Percentiles rank a stretch among this genome's conserved stretches.
Conservation (phyloP, 148 eudicot genomes). For the Chenopodium berlandieri region DNA sequence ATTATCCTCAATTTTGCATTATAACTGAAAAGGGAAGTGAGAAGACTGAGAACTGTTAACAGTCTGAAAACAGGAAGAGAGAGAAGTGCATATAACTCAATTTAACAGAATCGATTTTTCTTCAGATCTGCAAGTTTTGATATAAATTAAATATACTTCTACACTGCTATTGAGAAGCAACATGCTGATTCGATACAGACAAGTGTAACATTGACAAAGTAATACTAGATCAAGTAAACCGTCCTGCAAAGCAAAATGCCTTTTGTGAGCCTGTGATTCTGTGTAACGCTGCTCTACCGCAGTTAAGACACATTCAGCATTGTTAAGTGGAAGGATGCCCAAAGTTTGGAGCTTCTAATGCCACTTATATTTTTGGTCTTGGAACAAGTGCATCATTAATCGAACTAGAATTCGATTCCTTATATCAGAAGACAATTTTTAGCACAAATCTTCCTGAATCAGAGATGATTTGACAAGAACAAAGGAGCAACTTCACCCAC, state of each 20-base stretch:
- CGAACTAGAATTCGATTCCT: not conserved
- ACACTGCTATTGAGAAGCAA: not conserved
- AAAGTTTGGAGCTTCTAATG: not conserved
- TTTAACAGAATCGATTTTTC: not conserved
- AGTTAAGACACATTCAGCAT: not conserved
- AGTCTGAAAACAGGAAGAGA: not conserved
- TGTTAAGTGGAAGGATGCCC: not conserved
- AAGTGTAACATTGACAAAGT: not conserved
- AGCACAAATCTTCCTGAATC: not conserved
- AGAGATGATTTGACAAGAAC: not conserved
- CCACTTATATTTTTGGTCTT: not conserved
- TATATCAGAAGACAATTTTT: not conserved
- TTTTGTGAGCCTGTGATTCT: too few species aligned
- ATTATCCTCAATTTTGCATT: too few species aligned
- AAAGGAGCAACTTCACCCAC: not conserved
- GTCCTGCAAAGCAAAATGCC: not conserved
- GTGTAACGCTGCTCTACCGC: not conserved
- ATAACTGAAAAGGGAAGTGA: not conserved
- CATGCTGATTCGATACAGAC: not conserved
- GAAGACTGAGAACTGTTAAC: not conserved
- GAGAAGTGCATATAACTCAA: not conserved
- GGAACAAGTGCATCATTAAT: not conserved
- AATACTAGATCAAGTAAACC: not conserved
- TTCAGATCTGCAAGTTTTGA: not conserved
- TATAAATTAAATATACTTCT: not conserved